phyloP scores from a whole-genome alignment of 2,329 filamentous ascomycete genomes.

The Colletotrichum lentis region DNA sequence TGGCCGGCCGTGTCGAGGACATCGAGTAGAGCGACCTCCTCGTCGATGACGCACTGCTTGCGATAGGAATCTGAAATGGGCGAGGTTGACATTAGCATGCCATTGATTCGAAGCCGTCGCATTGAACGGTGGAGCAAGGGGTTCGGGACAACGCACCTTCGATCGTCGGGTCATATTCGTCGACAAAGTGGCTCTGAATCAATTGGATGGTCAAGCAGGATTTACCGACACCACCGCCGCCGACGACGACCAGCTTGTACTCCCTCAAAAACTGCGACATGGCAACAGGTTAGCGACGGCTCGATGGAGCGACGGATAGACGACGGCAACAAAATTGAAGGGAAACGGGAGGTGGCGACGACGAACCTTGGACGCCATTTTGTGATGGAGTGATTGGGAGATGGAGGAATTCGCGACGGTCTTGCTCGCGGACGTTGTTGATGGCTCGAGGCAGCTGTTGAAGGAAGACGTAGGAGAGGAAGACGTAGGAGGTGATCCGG shows the following conservation, averaged over 20 bases:
- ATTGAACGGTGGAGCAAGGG: slow-evolving; percentile 5
- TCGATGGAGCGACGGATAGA: slow-evolving; percentile 5
- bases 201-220: slow-evolving; percentile 98
- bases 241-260: slow-evolving; percentile 96
- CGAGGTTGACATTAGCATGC: slow-evolving; percentile 39
- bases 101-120: slow-evolving; percentile 24
- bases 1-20: slow-evolving; percentile 98
- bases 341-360: slow-evolving; percentile 5
- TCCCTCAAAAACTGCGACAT: slow-evolving; percentile 77
- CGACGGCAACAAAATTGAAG: background rate
- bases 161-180: slow-evolving; percentile 99
- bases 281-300: slow-evolving; percentile 39
- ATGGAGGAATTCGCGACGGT: slow-evolving; percentile 9
- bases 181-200: slow-evolving; percentile 95
- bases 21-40: slow-evolving; percentile 96
- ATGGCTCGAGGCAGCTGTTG: slow-evolving; percentile 26
- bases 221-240: slow-evolving; percentile 98
- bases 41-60: slow-evolving; percentile 99
- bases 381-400: slow-evolving; percentile 23
- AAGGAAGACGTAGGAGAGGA: slow-evolving; percentile 4
- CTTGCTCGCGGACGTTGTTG: slow-evolving; percentile 24
- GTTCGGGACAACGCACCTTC: slow-evolving; percentile 72
- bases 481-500: too few relatives aligned
- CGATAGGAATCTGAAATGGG: slow-evolving; percentile 85
- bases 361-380: slow-evolving; percentile 53